Evolutionary conservation across 768 basidiomycete species (phyloP).

Genomic region (Phylloporus arenicola): DNA sequence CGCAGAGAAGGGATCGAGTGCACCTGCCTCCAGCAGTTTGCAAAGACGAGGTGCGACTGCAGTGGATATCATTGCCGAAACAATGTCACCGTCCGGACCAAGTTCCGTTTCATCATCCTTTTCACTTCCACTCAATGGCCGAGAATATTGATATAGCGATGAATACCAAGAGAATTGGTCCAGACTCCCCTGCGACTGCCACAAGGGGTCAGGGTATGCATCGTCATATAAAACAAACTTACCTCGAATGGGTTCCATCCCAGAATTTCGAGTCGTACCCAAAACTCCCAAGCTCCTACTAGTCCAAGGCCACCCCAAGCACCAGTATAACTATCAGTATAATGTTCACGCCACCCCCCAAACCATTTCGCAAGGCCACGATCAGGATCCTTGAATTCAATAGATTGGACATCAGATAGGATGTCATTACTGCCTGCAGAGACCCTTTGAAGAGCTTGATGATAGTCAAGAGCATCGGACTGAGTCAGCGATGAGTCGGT

Average conservation of each 20-base stretch:
- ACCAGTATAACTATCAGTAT: slow-evolving; percentile 74
- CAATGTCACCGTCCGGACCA: slow-evolving; percentile 82
- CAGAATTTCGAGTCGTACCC: slow-evolving; percentile 80
- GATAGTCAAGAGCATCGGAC: slow-evolving; percentile 66
- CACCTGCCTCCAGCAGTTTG: slow-evolving; percentile 73
- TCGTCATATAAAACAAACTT: slow-evolving; percentile 17
- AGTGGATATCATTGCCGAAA: slow-evolving; percentile 83
- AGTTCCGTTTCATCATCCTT: slow-evolving; percentile 52
- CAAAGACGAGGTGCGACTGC: slow-evolving; percentile 70
- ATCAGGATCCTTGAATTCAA: slow-evolving; percentile 78
- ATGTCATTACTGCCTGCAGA: slow-evolving; percentile 47
- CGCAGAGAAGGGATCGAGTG: slow-evolving; percentile 75
- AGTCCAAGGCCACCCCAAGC: slow-evolving; percentile 89
- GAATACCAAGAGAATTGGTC: slow-evolving; percentile 85
- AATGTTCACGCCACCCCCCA: slow-evolving; percentile 68
- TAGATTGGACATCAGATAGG: slow-evolving; percentile 75
- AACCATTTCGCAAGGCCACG: slow-evolving; percentile 65
- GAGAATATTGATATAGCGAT: slow-evolving; percentile 71
- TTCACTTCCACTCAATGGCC: slow-evolving; percentile 37
- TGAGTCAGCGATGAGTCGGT: slow-evolving; percentile 73
- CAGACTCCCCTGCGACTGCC: slow-evolving; percentile 48
- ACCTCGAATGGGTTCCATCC: slow-evolving; percentile 89
- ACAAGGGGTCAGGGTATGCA: slow-evolving; percentile 3
- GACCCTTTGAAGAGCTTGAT: slow-evolving; percentile 53
- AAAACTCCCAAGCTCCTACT: slow-evolving; percentile 91